phyloP scores from a whole-genome alignment of 768 basidiomycete species.

The Dictyophora rubrovolvata region DNA sequence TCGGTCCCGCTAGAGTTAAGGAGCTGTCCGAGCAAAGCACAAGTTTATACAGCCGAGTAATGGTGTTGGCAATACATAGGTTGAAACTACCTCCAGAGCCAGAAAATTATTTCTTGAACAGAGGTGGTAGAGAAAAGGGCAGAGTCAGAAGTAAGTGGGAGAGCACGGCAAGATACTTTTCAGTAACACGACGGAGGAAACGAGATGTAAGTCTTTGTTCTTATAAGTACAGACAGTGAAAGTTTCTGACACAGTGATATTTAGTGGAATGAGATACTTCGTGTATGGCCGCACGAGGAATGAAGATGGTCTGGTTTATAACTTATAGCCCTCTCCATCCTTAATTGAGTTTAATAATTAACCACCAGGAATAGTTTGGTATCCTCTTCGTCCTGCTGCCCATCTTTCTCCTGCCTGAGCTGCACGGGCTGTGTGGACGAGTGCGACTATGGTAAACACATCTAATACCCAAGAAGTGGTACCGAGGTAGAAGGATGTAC shows the following conservation, averaged over 20 bases:
- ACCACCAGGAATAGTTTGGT: constrained; percentile 26
- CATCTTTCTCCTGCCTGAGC: constrained; percentile 54
- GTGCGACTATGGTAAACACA: constrained; percentile 39
- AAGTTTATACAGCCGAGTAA: constrained; percentile 53
- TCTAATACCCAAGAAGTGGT: constrained; percentile 52
- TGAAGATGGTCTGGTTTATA: constrained; percentile 64
- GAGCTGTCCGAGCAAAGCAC: constrained; percentile 42
- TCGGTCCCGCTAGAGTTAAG: constrained; percentile 49
- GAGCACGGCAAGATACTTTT: constrained; percentile 66
- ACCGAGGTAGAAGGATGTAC: constrained; percentile 49
- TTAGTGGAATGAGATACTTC: constrained; percentile 72
- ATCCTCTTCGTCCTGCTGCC: constrained; percentile 70
- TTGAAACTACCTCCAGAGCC: constrained; percentile 61
- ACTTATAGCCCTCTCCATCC: neutral
- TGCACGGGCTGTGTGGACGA: constrained; percentile 53
- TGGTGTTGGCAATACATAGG: constrained; percentile 46
- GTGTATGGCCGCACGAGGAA: constrained; percentile 34
- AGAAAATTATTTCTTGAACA: constrained; percentile 49
- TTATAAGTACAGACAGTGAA: too few relatives aligned
- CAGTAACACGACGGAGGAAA: constrained; percentile 65
- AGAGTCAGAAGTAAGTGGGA: constrained; percentile 60
- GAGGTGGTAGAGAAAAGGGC: constrained; percentile 61
- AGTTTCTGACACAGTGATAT: neutral
- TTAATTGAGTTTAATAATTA: neutral
- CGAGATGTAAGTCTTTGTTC: constrained; percentile 35